phyloP scores from a whole-genome alignment of 2,329 filamentous ascomycete species.

The Taxawa tesnikishii region DNA sequence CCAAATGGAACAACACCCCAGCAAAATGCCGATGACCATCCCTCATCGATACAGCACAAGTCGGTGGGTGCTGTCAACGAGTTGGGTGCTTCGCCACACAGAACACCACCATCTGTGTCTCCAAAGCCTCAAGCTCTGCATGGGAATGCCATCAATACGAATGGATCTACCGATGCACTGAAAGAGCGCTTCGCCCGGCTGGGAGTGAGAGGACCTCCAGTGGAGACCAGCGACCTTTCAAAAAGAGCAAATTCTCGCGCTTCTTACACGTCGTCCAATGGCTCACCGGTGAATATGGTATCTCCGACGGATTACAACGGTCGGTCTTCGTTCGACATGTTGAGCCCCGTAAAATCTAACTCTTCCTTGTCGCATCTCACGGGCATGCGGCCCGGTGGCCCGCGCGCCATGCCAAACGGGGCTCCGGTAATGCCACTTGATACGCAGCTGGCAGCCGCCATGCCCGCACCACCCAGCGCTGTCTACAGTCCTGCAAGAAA shows the following conservation, averaged over 20 bases:
- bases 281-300: conserved; percentile 26
- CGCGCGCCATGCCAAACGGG: conserved; percentile 40
- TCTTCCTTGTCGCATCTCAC: conserved; percentile 1
- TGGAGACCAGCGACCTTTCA: conserved; percentile 9
- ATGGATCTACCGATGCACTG: conserved; percentile 28
- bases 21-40: too few relatives aligned
- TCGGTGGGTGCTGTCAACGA: too few relatives aligned
- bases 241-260: conserved; percentile 15
- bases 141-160: conserved; percentile 41
- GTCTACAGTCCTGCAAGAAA: conserved; percentile 70
- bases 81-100: too few relatives aligned
- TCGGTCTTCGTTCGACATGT: conserved; percentile 12
- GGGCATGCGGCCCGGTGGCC: conserved; percentile 26
- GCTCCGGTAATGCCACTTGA: conserved; percentile 29
- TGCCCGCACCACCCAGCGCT: conserved; percentile 61
- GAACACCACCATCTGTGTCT: not conserved
- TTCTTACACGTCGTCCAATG: conserved; percentile 14
- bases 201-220: conserved; percentile 9
- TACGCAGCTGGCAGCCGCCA: conserved; percentile 37
- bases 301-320: conserved; percentile 24
- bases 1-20: too few relatives aligned
- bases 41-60: too few relatives aligned
- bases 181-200: conserved; percentile 20
- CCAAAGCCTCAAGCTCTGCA: conserved; percentile 58
- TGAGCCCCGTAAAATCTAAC: conserved; percentile 7